A percentile compares a stretch with the other conserved stretches of the same genome.
phyloP scores from a whole-genome alignment of 192 early-diverging fungal species.

The Podila horticola region DNA sequence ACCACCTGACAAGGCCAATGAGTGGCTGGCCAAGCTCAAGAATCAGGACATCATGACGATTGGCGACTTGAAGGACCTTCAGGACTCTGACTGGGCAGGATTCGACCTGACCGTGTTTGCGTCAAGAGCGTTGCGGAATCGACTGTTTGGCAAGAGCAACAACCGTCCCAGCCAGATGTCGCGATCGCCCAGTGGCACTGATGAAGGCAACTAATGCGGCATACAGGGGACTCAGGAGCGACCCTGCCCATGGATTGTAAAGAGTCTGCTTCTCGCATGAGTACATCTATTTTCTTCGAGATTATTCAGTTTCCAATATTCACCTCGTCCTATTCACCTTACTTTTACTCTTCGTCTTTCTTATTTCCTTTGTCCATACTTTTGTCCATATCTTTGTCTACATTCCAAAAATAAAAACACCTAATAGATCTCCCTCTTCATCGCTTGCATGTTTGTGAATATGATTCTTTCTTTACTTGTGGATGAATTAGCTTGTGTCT shows the following conservation, averaged over 20 bases:
- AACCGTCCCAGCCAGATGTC: slow-evolving; percentile 9
- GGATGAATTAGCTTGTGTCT: no score
- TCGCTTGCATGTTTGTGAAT: no score
- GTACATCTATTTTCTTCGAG: no score
- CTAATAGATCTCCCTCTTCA: no score
- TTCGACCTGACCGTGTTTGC: slow-evolving; percentile 69
- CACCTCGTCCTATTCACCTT: neutral
- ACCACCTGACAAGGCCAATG: slow-evolving; percentile 72
- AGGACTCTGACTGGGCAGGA: slow-evolving; percentile 79
- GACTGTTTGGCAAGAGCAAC: slow-evolving; percentile 56
- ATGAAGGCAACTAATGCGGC: neutral
- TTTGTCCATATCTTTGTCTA: neutral
- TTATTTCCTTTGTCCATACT: neutral
- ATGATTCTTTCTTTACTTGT: no score
- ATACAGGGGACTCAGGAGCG: no score
- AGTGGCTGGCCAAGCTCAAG: slow-evolving; percentile 75
- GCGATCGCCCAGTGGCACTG: neutral
- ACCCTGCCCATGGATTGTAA: no score
- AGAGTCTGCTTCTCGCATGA: no score
- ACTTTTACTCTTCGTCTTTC: neutral
- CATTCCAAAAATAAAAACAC: no score
- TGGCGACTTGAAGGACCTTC: slow-evolving; percentile 76
- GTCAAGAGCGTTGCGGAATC: slow-evolving; percentile 63
- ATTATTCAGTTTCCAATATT: neutral
- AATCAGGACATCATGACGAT: slow-evolving; percentile 84